A percentile compares a stretch with the other conserved stretches of the same genome.
phyloP scores from a whole-genome alignment of 2,329 filamentous ascomycete species.

The Arthrobotrys sinensis region DNA sequence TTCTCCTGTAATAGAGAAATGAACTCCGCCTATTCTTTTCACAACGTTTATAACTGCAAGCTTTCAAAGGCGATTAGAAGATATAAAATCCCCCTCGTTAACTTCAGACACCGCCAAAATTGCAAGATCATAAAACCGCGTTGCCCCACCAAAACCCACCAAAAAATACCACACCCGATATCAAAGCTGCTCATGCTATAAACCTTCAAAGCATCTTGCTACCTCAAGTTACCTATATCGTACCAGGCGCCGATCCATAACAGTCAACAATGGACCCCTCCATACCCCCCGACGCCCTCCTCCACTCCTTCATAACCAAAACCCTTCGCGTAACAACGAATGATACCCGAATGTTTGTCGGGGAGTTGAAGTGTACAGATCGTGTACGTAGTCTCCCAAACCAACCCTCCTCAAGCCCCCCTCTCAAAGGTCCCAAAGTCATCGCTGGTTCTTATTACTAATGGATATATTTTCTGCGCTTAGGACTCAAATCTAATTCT shows the following conservation, averaged over 20 bases:
- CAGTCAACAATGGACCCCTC: conserved; percentile 25
- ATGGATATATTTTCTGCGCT: too few relatives aligned
- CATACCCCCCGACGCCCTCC: conserved; percentile 20
- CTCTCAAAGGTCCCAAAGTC: neutral
- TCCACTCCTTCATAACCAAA: conserved; percentile 78
- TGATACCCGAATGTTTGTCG: conserved; percentile 89
- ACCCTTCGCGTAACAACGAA: conserved; percentile 83
- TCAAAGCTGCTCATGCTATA: neutral
- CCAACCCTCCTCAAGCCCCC: neutral
- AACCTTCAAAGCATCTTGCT: neutral
- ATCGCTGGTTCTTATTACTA: neutral
- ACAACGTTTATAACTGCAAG: too few relatives aligned
- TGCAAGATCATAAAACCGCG: conserved; percentile 1
- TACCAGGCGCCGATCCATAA: neutral
- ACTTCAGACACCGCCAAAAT: neutral
- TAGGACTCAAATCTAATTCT: conserved; percentile 92
- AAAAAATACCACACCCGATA: conserved; percentile 23
- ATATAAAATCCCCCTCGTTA: too few relatives aligned
- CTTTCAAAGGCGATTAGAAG: too few relatives aligned
- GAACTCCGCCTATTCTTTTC: too few relatives aligned
- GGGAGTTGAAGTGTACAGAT: conserved; percentile 94
- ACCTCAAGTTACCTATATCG: neutral
- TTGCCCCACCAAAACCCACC: conserved; percentile 24
- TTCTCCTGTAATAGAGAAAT: neutral
- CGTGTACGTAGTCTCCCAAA: conserved; percentile 73